A percentile compares a stretch with the other conserved stretches of the same genome.
Conservation (phyloP, 2,329 filamentous ascomycete species). For the Domatiomyces catenatus region DNA sequence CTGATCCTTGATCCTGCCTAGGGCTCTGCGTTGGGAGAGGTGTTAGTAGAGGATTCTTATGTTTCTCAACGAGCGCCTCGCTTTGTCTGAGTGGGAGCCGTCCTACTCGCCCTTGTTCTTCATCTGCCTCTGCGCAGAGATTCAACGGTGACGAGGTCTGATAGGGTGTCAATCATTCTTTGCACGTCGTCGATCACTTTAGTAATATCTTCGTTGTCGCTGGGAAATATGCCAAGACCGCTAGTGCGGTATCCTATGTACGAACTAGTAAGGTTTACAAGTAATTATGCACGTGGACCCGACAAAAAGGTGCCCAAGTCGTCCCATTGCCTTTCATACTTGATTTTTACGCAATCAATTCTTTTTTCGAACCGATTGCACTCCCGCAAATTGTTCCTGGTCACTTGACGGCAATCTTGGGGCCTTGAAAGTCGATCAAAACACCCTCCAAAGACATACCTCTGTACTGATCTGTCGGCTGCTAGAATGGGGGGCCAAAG, state of each 20-base stretch:
- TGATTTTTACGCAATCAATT: no score
- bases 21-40: background rate
- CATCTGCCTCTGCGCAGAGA: background rate
- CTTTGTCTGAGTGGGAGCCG: background rate
- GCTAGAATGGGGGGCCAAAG: conserved; percentile 48
- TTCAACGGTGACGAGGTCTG: background rate
- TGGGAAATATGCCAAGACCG: background rate
- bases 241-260: background rate
- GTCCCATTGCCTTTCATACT: no score
- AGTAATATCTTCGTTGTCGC: background rate
- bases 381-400: no score
- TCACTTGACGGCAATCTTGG: background rate
- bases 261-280: background rate
- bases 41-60: background rate
- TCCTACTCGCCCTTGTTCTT: background rate
- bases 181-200: background rate
- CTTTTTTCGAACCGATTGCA: no score
- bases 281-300: background rate
- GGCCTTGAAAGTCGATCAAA: background rate
- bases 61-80: background rate
- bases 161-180: background rate
- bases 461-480: background rate
- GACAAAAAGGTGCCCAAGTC: background rate
- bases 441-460: background rate
- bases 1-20: background rate